Percentiles rank a stretch among this genome's conserved stretches.
Evolutionary conservation across 192 early-diverging fungal genomes (phyloP).

Genomic region (Gigaspora rosea): DNA sequence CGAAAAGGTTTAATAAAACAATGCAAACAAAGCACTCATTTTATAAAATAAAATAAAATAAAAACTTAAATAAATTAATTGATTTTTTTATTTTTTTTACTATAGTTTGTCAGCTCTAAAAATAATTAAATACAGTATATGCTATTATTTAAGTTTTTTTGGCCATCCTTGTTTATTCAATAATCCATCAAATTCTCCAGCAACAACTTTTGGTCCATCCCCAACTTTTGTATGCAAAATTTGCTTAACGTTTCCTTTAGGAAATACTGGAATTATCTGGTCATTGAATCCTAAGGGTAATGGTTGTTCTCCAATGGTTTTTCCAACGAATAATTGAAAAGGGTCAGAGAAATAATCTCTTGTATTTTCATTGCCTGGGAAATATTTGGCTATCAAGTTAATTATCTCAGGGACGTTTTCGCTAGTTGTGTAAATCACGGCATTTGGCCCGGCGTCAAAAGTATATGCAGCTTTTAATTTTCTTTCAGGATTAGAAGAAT

Average conservation of each 20-base stretch:
- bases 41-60: too few relatives aligned
- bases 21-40: too few relatives aligned
- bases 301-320: constrained; percentile 34
- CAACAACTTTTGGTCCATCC: constrained; percentile 82
- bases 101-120: too few relatives aligned
- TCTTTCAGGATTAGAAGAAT: constrained; percentile 34
- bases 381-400: constrained; percentile 79
- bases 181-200: neutral
- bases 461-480: constrained; percentile 91
- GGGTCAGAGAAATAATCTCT: constrained; percentile 61
- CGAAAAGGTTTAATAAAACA: too few relatives aligned
- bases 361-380: constrained; percentile 62
- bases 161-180: constrained; percentile 3
- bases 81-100: too few relatives aligned
- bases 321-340: constrained; percentile 39
- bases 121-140: neutral
- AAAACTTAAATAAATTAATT: too few relatives aligned
- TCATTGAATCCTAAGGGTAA: constrained; percentile 56
- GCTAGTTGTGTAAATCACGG: constrained; percentile 88
- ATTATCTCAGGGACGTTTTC: constrained; percentile 86
- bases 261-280: constrained; percentile 60
- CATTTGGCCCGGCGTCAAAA: constrained; percentile 98
- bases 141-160: neutral
- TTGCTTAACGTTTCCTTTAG: constrained; percentile 74
- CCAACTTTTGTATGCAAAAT: constrained; percentile 90